Percentiles rank a stretch among this genome's conserved stretches.
phyloP scores from a whole-genome alignment of 2,329 filamentous ascomycete genomes.

The Sporothrix inflata region DNA sequence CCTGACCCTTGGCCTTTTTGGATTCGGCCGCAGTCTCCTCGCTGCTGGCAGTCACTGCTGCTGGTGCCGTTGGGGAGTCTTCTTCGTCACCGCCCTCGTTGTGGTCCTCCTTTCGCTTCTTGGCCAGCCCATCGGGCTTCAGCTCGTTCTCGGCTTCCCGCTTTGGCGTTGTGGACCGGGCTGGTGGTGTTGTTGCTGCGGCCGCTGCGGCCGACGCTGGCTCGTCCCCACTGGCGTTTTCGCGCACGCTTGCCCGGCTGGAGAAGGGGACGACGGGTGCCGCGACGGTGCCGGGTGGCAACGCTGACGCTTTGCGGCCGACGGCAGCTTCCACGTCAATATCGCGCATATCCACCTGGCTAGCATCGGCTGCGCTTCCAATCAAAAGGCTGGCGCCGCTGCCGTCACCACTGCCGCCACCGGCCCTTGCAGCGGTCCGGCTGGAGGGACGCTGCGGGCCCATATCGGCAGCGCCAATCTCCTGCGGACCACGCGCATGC shows the following conservation, averaged over 20 bases:
- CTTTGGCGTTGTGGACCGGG: constrained; percentile 48
- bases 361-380: constrained; percentile 40
- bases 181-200: not conserved
- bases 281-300: constrained; percentile 32
- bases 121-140: constrained; percentile 42
- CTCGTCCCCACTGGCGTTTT: constrained; percentile 37
- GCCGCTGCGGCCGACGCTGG: not conserved
- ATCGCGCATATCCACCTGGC: constrained; percentile 52
- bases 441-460: constrained; percentile 66
- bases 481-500: constrained; percentile 80
- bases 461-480: constrained; percentile 84
- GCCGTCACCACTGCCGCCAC: constrained; percentile 37
- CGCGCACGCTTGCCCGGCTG: constrained; percentile 27
- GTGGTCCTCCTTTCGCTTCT: constrained; percentile 55
- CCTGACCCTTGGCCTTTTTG: not conserved
- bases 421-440: not conserved
- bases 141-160: constrained; percentile 58
- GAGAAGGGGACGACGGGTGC: constrained; percentile 21
- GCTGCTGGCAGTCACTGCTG: not conserved
- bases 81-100: not conserved
- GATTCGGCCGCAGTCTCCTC: not conserved
- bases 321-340: constrained; percentile 66
- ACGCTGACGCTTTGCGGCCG: constrained; percentile 51
- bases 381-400: constrained; percentile 19
- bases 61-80: not conserved